Percentiles rank a stretch among this genome's conserved stretches.
Evolutionary conservation across 2,329 filamentous ascomycete genomes (phyloP).

Genomic region (Sarocladium strictum): DNA sequence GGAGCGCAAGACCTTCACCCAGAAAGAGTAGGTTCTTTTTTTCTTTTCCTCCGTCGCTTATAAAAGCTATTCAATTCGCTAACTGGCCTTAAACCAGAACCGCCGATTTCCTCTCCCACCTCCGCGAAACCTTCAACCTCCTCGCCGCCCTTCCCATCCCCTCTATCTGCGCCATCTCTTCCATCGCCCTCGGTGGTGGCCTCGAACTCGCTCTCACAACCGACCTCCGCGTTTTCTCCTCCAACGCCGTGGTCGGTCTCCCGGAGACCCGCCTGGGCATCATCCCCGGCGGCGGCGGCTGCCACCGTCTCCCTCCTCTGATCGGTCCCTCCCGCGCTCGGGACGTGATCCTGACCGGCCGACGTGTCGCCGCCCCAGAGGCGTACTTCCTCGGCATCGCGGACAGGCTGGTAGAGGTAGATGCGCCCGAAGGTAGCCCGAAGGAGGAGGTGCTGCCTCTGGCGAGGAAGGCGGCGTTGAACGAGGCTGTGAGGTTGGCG

Average conservation of each 20-base stretch:
- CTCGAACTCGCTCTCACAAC: constrained; percentile 89
- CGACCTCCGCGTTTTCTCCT: constrained; percentile 80
- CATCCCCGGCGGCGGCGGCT: constrained; percentile 90
- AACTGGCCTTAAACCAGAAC: constrained; percentile 52
- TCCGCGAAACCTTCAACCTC: constrained; percentile 69
- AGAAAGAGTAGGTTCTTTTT: constrained; percentile 69
- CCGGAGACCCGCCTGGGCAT: constrained; percentile 93
- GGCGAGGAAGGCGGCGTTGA: constrained; percentile 59
- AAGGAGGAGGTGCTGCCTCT: constrained; percentile 39
- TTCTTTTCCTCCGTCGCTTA: no score
- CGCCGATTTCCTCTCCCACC: constrained; percentile 65
- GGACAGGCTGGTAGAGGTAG: constrained; percentile 80
- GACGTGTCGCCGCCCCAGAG: constrained; percentile 76
- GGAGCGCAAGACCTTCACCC: constrained; percentile 70
- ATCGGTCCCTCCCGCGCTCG: constrained; percentile 78
- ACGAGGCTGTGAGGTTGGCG: constrained; percentile 72
- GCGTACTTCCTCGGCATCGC: constrained; percentile 91
- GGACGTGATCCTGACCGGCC: constrained; percentile 84
- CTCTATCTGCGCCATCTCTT: constrained; percentile 82
- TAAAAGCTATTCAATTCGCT: constrained; percentile 6
- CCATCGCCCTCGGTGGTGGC: constrained; percentile 83
- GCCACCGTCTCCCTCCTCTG: constrained; percentile 75
- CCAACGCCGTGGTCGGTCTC: constrained; percentile 71
- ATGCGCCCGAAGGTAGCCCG: constrained; percentile 24
- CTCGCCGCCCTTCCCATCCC: constrained; percentile 77